phyloP scores from a whole-genome alignment of 352 stramenopile genomes.

The Pythium brachiatum region DNA sequence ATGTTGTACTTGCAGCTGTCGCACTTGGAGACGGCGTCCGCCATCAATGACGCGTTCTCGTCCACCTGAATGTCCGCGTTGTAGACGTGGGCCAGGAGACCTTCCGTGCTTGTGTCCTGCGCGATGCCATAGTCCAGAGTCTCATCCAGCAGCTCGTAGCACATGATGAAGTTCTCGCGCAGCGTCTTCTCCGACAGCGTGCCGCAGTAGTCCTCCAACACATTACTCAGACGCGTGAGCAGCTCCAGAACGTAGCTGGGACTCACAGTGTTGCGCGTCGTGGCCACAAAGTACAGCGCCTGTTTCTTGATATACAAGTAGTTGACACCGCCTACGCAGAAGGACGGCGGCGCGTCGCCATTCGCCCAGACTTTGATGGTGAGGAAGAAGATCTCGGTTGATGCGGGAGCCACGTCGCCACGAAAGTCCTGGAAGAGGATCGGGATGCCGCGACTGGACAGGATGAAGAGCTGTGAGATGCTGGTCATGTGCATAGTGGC shows the following conservation, averaged over 20 bases:
- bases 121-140: constrained; percentile 98
- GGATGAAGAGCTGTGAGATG: constrained; percentile 99
- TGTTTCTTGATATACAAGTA: constrained; percentile 99
- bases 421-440: constrained; percentile 98
- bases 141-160: constrained; percentile 99
- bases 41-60: constrained; percentile 71
- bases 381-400: constrained; percentile 97
- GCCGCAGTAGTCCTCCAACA: constrained; percentile 99
- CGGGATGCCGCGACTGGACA: constrained; percentile 97
- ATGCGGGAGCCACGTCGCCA: constrained; percentile 81
- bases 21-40: constrained; percentile 91
- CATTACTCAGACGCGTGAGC: constrained; percentile 90
- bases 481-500: constrained; percentile 36
- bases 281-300: constrained; percentile 97
- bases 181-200: constrained; percentile 98
- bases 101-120: constrained; percentile 97
- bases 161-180: constrained; percentile 99
- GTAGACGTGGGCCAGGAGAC: constrained; percentile 97
- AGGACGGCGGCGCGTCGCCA: constrained; percentile 95
- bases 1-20: constrained; percentile 76
- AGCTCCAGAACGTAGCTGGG: constrained; percentile 96
- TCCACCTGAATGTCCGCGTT: constrained; percentile 97
- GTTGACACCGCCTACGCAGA: constrained; percentile 97
- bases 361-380: constrained; percentile 99
- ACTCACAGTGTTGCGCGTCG: constrained; percentile 96